Conservation (phyloP, 768 basidiomycete species). For the Agaricus subrufescens region DNA sequence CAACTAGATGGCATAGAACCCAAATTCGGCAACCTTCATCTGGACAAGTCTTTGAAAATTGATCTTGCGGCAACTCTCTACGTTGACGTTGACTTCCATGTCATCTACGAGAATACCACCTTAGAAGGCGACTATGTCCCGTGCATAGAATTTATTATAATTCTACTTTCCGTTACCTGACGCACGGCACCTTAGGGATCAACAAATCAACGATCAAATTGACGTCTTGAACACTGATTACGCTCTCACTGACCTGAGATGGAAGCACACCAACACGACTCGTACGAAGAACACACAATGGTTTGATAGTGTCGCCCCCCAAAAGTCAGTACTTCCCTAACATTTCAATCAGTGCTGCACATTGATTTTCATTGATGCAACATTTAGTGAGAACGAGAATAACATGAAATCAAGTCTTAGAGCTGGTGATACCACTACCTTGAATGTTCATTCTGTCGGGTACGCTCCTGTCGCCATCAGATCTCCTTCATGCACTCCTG, state of each 20-base stretch:
- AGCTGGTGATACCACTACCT: slow-evolving; percentile 9
- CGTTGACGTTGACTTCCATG: slow-evolving; percentile 35
- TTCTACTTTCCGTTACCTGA: not conserved
- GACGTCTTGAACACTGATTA: slow-evolving; percentile 12
- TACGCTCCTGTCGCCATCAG: not conserved
- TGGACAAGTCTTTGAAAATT: not conserved
- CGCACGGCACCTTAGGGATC: slow-evolving; percentile 2
- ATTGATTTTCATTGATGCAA: not conserved
- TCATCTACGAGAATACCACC: slow-evolving; percentile 26
- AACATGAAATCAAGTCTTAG: slow-evolving; percentile 15
- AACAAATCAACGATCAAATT: slow-evolving; percentile 11
- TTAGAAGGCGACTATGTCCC: slow-evolving; percentile 36
- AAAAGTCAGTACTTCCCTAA: slow-evolving; percentile 1
- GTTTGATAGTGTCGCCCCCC: slow-evolving; percentile 13
- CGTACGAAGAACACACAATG: slow-evolving; percentile 10
- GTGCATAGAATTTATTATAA: slow-evolving; percentile 20
- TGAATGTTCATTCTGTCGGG: slow-evolving; percentile 20
- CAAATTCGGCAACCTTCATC: not conserved
- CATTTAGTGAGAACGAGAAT: slow-evolving; percentile 2
- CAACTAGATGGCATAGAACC: not conserved
- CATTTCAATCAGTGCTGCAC: not conserved
- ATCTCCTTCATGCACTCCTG: not conserved
- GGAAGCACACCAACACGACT: slow-evolving; percentile 10
- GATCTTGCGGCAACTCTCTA: slow-evolving; percentile 4
- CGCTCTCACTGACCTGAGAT: slow-evolving; percentile 10